Conservation (phyloP, 306 rosid species). For the Vigna hirtella region DNA sequence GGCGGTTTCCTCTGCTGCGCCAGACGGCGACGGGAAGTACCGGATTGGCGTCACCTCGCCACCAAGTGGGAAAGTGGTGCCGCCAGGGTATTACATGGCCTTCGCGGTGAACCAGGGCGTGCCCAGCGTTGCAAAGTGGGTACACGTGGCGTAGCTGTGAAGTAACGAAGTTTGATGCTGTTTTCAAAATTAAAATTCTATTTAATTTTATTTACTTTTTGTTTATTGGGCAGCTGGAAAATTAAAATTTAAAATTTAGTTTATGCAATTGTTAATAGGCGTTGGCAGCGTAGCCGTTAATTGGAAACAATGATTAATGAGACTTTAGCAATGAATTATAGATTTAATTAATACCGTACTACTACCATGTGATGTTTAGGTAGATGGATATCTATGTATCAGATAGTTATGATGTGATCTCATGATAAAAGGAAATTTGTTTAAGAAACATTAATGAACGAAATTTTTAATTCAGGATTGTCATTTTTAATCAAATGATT, state of each 20-base stretch:
- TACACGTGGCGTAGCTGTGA: slow-evolving; percentile 51
- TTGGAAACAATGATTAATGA: neutral
- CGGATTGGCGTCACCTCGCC: slow-evolving; percentile 70
- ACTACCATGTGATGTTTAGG: neutral
- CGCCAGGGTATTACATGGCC: slow-evolving; percentile 91
- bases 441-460: no score
- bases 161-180: neutral
- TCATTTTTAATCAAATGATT: no score
- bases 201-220: neutral
- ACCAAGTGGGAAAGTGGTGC: slow-evolving; percentile 71
- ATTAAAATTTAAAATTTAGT: no score
- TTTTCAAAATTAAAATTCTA: neutral
- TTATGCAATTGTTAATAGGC: neutral
- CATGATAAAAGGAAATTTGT: neutral
- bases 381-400: neutral
- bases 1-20: slow-evolving; percentile 55
- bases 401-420: no score
- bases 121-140: slow-evolving; percentile 88
- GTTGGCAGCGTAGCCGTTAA: no score
- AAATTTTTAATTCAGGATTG: no score
- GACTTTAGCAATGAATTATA: neutral
- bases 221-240: neutral
- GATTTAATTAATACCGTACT: neutral
- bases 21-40: slow-evolving; percentile 54
- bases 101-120: slow-evolving; percentile 90